Conservation (phyloP, 169 alveolate species). For the Eimeria sp. region DNA sequence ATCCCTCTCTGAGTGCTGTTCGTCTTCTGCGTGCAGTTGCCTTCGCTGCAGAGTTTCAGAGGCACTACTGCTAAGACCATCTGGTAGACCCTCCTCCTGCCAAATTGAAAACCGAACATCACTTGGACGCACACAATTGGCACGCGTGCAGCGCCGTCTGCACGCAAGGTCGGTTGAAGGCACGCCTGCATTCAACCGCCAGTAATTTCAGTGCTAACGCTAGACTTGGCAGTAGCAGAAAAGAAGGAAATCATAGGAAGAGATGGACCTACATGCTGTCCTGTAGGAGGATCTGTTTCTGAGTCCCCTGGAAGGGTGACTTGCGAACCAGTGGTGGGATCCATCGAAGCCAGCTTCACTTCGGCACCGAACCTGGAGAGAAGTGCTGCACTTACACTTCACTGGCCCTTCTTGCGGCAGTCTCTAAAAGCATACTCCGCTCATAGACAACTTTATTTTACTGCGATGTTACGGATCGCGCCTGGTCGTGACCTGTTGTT, state of each 20-base stretch:
- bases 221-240: background rate
- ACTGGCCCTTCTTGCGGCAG: background rate
- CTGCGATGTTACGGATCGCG: background rate
- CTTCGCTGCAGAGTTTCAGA: background rate
- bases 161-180: background rate
- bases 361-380: background rate
- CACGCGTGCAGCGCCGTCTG: background rate
- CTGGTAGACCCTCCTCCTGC: background rate
- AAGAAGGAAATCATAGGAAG: background rate
- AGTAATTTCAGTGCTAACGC: background rate
- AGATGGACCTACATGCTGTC: background rate
- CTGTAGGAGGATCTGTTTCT: conserved; percentile 19
- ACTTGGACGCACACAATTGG: background rate
- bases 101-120: background rate
- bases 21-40: background rate
- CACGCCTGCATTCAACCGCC: background rate
- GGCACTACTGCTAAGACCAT: background rate
- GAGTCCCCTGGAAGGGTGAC: conserved; percentile 1
- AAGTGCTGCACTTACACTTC: background rate
- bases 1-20: conserved; percentile 11
- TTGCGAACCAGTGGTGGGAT: background rate
- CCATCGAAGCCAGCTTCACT: conserved; percentile 27
- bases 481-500: background rate
- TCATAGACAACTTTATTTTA: background rate
- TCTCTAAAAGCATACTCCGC: background rate